These are phyloP conservation scores for Moniliophthora roreri DNA, from an alignment of 1,284 basidiomycete species.

Conservation along the genomic window DNA sequence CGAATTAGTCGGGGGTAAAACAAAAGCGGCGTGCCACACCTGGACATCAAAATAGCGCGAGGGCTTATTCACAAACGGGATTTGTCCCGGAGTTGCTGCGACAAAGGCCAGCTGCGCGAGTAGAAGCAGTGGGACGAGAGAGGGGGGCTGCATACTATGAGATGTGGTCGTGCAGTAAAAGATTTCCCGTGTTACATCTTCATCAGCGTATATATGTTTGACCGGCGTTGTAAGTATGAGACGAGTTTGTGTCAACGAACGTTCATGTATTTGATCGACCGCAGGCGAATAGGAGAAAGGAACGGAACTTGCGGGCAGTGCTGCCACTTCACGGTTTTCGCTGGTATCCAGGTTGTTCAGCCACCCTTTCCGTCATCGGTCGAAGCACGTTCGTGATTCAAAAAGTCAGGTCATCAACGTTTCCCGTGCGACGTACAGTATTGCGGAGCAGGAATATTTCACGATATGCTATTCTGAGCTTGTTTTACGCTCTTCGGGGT, in stretches of 20 bases:
- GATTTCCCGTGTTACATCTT: neutral
- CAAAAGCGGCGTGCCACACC: slow-evolving; percentile 25
- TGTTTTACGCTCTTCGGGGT: slow-evolving; percentile 1
- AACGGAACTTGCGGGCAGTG: neutral
- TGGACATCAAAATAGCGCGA: slow-evolving; percentile 42
- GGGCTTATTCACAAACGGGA: slow-evolving; percentile 9
- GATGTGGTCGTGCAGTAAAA: neutral
- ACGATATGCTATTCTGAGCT: neutral
- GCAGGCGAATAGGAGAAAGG: neutral
- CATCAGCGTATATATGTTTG: no score
- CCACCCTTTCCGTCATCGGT: slow-evolving; percentile 1
- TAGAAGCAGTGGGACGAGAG: slow-evolving; percentile 1
- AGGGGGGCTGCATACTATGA: slow-evolving; percentile 1
- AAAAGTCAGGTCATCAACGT: no score
- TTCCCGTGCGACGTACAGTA: no score
- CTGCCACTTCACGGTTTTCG: neutral
- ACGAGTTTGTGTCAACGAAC: neutral
- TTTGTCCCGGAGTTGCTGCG: slow-evolving; percentile 9
- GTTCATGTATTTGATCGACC: neutral
- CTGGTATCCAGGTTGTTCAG: neutral
- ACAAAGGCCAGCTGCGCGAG: slow-evolving; percentile 1
- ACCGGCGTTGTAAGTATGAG: neutral
- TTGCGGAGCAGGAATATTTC: no score
- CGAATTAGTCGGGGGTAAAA: neutral
- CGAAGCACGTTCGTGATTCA: slow-evolving; percentile 1